These are phyloP conservation scores for Claviceps monticola DNA, from an alignment of 2,329 filamentous ascomycete genomes.

Conservation along the genomic window DNA sequence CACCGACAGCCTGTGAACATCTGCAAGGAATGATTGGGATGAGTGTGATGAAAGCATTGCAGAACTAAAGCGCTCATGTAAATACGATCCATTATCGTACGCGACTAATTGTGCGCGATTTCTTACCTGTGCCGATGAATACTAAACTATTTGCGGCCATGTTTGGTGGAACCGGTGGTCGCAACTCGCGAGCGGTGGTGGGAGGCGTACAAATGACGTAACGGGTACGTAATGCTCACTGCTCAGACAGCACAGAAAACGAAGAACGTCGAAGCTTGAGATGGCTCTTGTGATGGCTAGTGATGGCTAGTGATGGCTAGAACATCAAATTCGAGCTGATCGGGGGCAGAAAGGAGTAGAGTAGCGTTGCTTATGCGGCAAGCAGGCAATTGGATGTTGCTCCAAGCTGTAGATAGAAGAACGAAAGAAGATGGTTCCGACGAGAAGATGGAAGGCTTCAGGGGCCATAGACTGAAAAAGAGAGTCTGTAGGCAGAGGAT, in stretches of 20 bases:
- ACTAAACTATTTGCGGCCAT: slow-evolving; percentile 21
- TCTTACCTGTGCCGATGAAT: slow-evolving; percentile 21
- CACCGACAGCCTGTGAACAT: neutral
- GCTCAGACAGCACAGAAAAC: neutral
- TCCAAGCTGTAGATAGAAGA: too few species aligned
- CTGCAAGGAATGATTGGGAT: neutral
- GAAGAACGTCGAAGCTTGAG: neutral
- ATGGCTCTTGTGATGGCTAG: neutral
- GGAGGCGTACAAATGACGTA: slow-evolving; percentile 8
- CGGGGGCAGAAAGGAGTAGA: neutral
- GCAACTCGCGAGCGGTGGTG: neutral
- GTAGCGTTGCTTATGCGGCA: too few species aligned
- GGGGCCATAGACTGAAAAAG: too few species aligned
- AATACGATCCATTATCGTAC: neutral
- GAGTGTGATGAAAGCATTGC: neutral
- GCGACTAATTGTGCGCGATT: slow-evolving; percentile 3
- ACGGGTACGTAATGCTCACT: neutral
- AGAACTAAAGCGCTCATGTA: neutral
- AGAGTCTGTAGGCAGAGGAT: too few species aligned
- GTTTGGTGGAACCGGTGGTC: slow-evolving; percentile 8
- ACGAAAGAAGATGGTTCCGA: too few species aligned
- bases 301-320: neutral
- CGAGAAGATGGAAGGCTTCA: too few species aligned
- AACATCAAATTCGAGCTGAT: neutral
- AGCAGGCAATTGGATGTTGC: too few species aligned